Evolutionary conservation across 1,284 basidiomycete species (phyloP), one percentile per base, ranked within the genome.

Genomic region (Moesziomyces antarcticus): DNA sequence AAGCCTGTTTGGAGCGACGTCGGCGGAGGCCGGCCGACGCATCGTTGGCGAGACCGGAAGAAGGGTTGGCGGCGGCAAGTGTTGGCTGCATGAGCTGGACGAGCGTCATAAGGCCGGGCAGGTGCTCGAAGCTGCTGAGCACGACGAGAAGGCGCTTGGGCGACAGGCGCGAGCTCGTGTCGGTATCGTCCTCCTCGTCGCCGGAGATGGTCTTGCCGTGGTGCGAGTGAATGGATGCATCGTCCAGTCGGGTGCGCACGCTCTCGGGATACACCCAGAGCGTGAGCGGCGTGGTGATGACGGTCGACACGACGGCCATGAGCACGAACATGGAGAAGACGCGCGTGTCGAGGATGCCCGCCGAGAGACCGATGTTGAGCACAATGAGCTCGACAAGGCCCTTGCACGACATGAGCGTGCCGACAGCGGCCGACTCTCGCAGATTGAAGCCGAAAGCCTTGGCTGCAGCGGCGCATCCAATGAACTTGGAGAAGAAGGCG

Each of bases 371-470:
- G 74, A 97, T 91, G 82, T 97, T 97, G 80, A 97, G 89, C 11
- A 96, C 94, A 73, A 97, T 95, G 48, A 96, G 88, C 69, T 82
- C 81, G 33, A 82, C 79, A 11, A 73, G 92, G 90, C 93, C 93
- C 86, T 97, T 97, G 86, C 93, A 97, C 82, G 90, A 91, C 94
- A 97, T 96, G 59, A 97, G 86, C 54, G 91, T 89, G 7, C 94
- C 94, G 58, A 96, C 91, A 1, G 94, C 93, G 21, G 90, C 90
- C 11, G 91, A 88, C 84, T 96, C 94, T 54, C 94, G 88, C 85
- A 87, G 87, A 50, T 87, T 89, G 86, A 93, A 94, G 2, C 91
- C 91, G 49, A 87, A 87, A 0, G 87, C 65, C 72, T 87, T 88
- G 4, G 93, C 93, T 0, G 90, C 87, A 3, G 85, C 82, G 3